Percentiles rank a stretch among this genome's conserved stretches.
These are phyloP conservation scores for Cenchrus purpureus DNA, from an alignment of 176 grass and related monocot species.

Conservation along the genomic window DNA sequence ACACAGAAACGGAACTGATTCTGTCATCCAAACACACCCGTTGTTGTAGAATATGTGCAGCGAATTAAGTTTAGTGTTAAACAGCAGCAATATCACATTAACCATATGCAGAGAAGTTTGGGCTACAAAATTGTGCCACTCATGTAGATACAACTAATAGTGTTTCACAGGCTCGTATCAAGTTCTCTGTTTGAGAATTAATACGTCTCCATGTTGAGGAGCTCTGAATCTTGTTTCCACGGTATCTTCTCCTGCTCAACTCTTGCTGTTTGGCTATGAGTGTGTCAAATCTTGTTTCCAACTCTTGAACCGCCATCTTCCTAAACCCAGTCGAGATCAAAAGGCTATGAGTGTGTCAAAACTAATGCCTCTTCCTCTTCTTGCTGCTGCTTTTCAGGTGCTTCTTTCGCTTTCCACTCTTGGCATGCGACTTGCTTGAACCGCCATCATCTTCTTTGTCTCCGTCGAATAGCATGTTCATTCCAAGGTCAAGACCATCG, in stretches of 20 bases:
- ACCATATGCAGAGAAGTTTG: too few relatives aligned
- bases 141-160: background rate
- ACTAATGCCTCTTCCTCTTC: slow-evolving; percentile 49
- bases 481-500: slow-evolving; percentile 47
- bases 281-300: too few relatives aligned
- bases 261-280: background rate
- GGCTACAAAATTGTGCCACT: background rate
- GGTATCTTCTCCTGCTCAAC: slow-evolving; percentile 24
- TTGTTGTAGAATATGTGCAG: too few relatives aligned
- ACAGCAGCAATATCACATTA: too few relatives aligned
- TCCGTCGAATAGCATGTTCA: slow-evolving; percentile 44
- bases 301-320: background rate
- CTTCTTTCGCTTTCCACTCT: slow-evolving; percentile 24
- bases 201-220: background rate
- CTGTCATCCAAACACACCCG: too few relatives aligned
- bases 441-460: slow-evolving; percentile 37
- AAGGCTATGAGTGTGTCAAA: background rate
- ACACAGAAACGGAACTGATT: too few relatives aligned
- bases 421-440: background rate
- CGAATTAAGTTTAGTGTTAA: too few relatives aligned
- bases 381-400: slow-evolving; percentile 44
- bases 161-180: background rate
- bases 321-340: background rate
- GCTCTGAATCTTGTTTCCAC: slow-evolving; percentile 26
- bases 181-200: slow-evolving; percentile 6